Evolutionary conservation across 2,329 filamentous ascomycete genomes (phyloP).

Genomic region (Fusarium anguioides): DNA sequence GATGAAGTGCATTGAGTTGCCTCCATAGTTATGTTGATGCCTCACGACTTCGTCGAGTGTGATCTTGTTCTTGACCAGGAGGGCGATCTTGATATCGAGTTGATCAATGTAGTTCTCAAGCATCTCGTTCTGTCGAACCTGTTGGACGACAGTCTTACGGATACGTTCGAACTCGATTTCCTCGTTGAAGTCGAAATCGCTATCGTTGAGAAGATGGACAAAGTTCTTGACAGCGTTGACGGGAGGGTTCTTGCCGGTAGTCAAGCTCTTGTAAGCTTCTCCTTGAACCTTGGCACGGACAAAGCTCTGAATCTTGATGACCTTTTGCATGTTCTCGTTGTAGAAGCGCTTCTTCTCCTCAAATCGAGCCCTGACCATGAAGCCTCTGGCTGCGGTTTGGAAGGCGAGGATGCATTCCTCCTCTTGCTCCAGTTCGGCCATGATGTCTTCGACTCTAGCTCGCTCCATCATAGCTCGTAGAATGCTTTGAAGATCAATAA

Average conservation of each 20-base stretch:
- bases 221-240: constrained; percentile 98
- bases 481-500: constrained; percentile 78
- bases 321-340: constrained; percentile 97
- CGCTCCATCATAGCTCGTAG: constrained; percentile 83
- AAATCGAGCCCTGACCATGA: constrained; percentile 78
- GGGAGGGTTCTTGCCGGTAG: constrained; percentile 94
- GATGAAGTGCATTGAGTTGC: constrained; percentile 84
- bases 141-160: constrained; percentile 95
- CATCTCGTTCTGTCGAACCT: constrained; percentile 96
- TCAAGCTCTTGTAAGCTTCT: constrained; percentile 97
- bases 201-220: constrained; percentile 96
- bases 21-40: constrained; percentile 95
- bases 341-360: constrained; percentile 89
- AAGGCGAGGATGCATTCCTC: constrained; percentile 81
- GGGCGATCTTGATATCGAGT: constrained; percentile 97
- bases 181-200: constrained; percentile 98
- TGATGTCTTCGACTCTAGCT: constrained; percentile 75
- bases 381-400: constrained; percentile 79
- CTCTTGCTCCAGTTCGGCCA: constrained; percentile 83
- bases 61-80: constrained; percentile 99
- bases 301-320: constrained; percentile 98
- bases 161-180: constrained; percentile 96
- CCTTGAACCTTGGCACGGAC: constrained; percentile 94
- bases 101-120: constrained; percentile 98
- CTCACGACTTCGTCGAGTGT: constrained; percentile 97